Evolutionary conservation across 2,329 filamentous ascomycete species (phyloP).

Genomic region (Trichoderma afroharzianum): DNA sequence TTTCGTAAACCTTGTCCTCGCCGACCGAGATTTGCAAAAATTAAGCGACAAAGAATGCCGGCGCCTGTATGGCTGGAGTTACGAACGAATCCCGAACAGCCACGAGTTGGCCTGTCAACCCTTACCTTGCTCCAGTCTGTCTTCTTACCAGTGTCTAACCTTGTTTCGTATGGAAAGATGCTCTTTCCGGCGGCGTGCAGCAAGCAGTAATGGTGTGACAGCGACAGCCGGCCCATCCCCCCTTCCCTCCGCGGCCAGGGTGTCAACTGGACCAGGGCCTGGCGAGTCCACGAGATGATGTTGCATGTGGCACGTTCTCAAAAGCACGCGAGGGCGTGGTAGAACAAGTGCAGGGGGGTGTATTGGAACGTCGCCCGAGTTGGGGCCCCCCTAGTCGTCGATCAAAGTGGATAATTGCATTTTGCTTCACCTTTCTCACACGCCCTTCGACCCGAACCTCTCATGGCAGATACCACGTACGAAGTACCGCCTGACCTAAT

Average conservation of each 20-base stretch:
- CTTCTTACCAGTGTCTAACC: slow-evolving; percentile 4
- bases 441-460: background rate
- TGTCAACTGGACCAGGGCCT: slow-evolving; percentile 1
- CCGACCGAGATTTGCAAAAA: background rate
- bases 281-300: slow-evolving; percentile 17
- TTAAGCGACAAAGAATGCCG: background rate
- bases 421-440: background rate
- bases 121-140: background rate
- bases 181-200: slow-evolving; percentile 10
- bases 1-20: background rate
- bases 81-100: slow-evolving; percentile 4
- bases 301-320: slow-evolving; percentile 17
- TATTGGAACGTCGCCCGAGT: background rate
- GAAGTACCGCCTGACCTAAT: slow-evolving; percentile 13
- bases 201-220: slow-evolving; percentile 14
- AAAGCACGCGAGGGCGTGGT: slow-evolving; percentile 8
- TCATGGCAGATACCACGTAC: background rate
- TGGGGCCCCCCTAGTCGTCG: slow-evolving; percentile 11
- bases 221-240: slow-evolving; percentile 8
- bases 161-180: background rate
- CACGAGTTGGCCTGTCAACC: background rate
- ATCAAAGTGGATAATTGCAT: slow-evolving; percentile 8
- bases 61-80: slow-evolving; percentile 10
- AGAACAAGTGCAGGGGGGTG: background rate
- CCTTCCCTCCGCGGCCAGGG: background rate